Base-by-base conservation (phyloP, 2,329 filamentous ascomycete genomes). In the Ceratocystis albifundus region DNA sequence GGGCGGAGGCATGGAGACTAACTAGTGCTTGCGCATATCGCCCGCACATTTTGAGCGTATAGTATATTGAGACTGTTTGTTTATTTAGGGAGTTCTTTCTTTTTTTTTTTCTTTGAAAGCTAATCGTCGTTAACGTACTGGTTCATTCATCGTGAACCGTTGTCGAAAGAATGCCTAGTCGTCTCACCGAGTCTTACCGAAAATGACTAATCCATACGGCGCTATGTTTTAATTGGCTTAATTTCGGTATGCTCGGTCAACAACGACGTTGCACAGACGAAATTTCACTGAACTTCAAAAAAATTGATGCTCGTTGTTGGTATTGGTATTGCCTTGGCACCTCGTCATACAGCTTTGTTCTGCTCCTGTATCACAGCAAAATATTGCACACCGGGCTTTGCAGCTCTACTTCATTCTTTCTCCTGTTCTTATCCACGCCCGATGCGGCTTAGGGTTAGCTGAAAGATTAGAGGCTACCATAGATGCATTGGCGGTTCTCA, bases 1-100 rank as follows among this genome's bases (percentile, higher is more conserved):
- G 61, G 44, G 22, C n/a, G 32, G 8, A 25, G 20, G 25, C 66
- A 2, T 2, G 1, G n/a, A 65, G 7, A 69, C 73, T 66, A 69
- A 76, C 75, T 67, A 77, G 68, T 10, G 73, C 71, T 46, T 76
- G 68, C 2, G 72, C 73, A 68, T 77, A 77, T 62, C 75, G 71
- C 22, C 75, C 75, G 66, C 75, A 77, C 75, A 77, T 77, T 1
- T 25, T 70, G 53, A 36, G 2, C 36, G 36, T 41, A 15, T 41
- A 15, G 4, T 4, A 12, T 12, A 41, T 41, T 15, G 12, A 41
- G 12, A 12, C 36, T 41, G 10, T 41, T 12, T 41, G 36, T 41
- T 41, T 15, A 15, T 41, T 41, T 41, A 3, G n/a, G n/a, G n/a
- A n/a, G n/a, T n/a, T n/a, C n/a, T n/a, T n/a, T n/a, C n/a, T n/a